Conservation (phyloP, 2,329 filamentous ascomycete species). For the Beauveria varroae region DNA sequence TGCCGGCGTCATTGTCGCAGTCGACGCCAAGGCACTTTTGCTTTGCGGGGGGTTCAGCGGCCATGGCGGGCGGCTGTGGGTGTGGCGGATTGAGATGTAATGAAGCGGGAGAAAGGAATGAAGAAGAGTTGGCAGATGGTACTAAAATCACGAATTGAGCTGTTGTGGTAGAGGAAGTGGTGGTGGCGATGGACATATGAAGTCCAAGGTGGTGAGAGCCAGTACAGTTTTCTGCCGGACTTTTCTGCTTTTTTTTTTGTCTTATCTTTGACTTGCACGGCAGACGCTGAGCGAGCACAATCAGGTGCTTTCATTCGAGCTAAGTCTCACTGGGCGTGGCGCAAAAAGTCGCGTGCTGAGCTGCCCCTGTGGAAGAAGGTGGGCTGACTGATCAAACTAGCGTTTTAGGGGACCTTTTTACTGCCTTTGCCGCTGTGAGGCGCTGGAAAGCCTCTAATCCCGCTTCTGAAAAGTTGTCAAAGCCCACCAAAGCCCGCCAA, state of each 20-base stretch:
- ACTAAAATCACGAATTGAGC: background rate
- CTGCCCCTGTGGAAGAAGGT: background rate
- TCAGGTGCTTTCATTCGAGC: background rate
- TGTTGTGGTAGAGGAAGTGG: background rate
- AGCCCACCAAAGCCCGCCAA: background rate
- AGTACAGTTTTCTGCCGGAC: constrained; percentile 6
- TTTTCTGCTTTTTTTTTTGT: background rate
- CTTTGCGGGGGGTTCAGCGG: constrained; percentile 44
- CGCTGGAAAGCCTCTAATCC: no score
- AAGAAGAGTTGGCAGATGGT: background rate
- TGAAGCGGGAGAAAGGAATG: background rate
- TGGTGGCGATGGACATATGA: background rate
- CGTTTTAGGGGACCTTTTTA: no score
- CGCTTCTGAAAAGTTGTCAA: background rate
- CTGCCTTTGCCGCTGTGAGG: no score
- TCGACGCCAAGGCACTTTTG: constrained; percentile 73
- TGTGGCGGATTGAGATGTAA: background rate
- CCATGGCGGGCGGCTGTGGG: constrained; percentile 25
- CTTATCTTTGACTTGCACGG: background rate
- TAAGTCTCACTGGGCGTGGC: background rate
- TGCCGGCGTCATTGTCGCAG: constrained; percentile 78
- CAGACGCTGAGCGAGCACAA: background rate
- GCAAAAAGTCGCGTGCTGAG: constrained; percentile 1
- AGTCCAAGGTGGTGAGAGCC: constrained; percentile 8
- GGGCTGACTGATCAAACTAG: no score